phyloP scores from a whole-genome alignment of 2,329 filamentous ascomycete species.

The Botrytis porri region DNA sequence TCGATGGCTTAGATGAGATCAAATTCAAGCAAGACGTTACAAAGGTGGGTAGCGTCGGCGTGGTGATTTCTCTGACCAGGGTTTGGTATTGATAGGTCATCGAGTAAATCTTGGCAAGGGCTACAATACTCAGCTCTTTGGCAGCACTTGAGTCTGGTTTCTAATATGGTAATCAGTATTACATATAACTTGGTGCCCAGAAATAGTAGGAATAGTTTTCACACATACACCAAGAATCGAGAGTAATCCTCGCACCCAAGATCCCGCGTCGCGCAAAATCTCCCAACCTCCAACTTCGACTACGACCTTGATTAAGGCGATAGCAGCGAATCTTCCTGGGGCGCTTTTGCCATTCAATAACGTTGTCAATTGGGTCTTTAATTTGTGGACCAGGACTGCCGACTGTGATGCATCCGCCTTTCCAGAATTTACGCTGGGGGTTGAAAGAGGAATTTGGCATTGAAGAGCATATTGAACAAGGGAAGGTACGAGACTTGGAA shows the following conservation, averaged over 20 bases:
- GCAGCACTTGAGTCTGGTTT: constrained; percentile 74
- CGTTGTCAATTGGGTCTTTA: constrained; percentile 74
- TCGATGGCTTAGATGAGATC: constrained; percentile 45
- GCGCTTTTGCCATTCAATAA: constrained; percentile 73
- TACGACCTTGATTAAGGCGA: constrained; percentile 74
- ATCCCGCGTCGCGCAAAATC: constrained; percentile 66
- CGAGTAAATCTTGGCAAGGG: constrained; percentile 78
- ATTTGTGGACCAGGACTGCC: constrained; percentile 71
- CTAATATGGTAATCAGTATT: constrained; percentile 40
- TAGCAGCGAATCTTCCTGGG: constrained; percentile 74
- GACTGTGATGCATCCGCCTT: constrained; percentile 63
- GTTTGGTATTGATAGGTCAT: constrained; percentile 80
- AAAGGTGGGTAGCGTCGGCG: constrained; percentile 29
- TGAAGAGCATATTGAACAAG: constrained; percentile 60
- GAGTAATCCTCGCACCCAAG: constrained; percentile 76
- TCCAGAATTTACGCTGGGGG: constrained; percentile 55
- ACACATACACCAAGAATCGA: constrained; percentile 63
- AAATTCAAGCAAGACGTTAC: constrained; percentile 59
- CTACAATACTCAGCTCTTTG: constrained; percentile 74
- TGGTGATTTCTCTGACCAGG: constrained; percentile 71
- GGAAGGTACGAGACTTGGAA: constrained; percentile 69
- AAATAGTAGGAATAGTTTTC: constrained; percentile 2
- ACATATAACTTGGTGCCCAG: constrained; percentile 19
- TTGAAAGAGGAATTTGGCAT: constrained; percentile 60
- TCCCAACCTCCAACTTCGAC: constrained; percentile 85